phyloP scores from a whole-genome alignment of 352 stramenopile species.

The Globisporangium canariense region DNA sequence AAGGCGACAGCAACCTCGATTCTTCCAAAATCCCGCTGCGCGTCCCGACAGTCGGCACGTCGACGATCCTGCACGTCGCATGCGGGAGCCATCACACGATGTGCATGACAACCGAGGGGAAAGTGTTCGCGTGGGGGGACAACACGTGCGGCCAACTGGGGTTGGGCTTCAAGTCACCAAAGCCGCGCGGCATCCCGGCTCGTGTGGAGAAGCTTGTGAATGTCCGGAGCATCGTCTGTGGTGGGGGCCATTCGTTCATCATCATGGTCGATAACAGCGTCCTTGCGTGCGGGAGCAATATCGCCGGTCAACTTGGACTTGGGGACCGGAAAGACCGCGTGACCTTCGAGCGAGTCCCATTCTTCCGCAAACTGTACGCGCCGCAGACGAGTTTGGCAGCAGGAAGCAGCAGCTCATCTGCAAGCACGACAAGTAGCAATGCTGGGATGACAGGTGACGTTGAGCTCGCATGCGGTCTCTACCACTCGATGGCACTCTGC shows the following conservation, averaged over 20 bases:
- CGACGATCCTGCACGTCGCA: constrained; percentile 42
- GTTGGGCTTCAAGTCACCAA: constrained; percentile 29
- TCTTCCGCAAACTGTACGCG: constrained; percentile 39
- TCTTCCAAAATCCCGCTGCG: constrained; percentile 52
- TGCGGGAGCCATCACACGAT: constrained; percentile 66
- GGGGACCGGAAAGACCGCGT: constrained; percentile 42
- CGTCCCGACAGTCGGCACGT: constrained; percentile 36
- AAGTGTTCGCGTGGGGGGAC: constrained; percentile 64
- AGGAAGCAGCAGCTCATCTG: not conserved
- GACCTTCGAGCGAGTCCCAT: constrained; percentile 45
- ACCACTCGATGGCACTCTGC: constrained; percentile 56
- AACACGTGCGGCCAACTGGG: constrained; percentile 61
- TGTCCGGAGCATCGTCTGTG: constrained; percentile 42
- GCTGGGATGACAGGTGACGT: constrained; percentile 21
- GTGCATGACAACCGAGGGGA: constrained; percentile 50
- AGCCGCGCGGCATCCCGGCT: constrained; percentile 30
- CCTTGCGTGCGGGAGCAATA: constrained; percentile 56
- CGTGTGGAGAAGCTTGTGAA: constrained; percentile 53
- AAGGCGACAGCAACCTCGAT: constrained; percentile 52
- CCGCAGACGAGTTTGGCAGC: not conserved
- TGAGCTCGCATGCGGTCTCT: constrained; percentile 46
- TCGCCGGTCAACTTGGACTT: constrained; percentile 58
- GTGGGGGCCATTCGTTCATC: constrained; percentile 60
- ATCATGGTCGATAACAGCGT: constrained; percentile 49
- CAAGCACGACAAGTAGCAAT: not conserved